These are phyloP conservation scores for Ceratobasidium theobromae DNA, from an alignment of 1,284 basidiomycete genomes.

Conservation along the genomic window DNA sequence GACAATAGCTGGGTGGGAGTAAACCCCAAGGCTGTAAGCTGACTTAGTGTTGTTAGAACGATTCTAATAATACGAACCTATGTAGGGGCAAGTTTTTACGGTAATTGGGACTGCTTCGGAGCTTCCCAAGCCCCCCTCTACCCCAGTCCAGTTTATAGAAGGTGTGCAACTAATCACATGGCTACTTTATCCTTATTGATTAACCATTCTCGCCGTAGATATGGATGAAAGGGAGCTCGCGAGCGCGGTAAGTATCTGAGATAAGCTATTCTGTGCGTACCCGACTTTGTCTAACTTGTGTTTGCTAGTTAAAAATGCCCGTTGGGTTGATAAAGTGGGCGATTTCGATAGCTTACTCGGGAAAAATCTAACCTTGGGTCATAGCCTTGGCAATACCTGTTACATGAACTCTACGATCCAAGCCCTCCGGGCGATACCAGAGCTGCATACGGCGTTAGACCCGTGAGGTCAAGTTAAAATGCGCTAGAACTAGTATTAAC, in stretches of 20 bases:
- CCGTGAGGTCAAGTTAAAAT: conserved; percentile 48
- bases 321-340: conserved; percentile 67
- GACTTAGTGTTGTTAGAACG: neutral
- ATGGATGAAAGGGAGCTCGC: conserved; percentile 84
- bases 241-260: conserved; percentile 60
- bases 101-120: conserved; percentile 92
- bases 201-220: conserved; percentile 54
- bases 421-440: conserved; percentile 86
- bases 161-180: conserved; percentile 45
- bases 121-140: conserved; percentile 81
- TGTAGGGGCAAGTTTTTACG: conserved; percentile 74
- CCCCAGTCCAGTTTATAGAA: conserved; percentile 81
- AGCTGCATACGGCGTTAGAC: conserved; percentile 71
- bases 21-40: conserved; percentile 69
- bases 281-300: neutral
- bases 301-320: conserved; percentile 57
- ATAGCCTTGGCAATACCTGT: conserved; percentile 82
- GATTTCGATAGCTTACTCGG: conserved; percentile 39
- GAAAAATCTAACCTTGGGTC: conserved; percentile 42
- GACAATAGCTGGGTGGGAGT: conserved; percentile 84
- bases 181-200: conserved; percentile 35
- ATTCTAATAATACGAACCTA: conserved; percentile 38
- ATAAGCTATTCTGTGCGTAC: neutral
- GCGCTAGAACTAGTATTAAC: no score
- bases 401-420: conserved; percentile 97